A percentile compares a stretch with the other conserved stretches of the same genome.
These are phyloP conservation scores for Endotrypanum monterogeii DNA, from an alignment of 208 protist genomes.

Conservation along the genomic window DNA sequence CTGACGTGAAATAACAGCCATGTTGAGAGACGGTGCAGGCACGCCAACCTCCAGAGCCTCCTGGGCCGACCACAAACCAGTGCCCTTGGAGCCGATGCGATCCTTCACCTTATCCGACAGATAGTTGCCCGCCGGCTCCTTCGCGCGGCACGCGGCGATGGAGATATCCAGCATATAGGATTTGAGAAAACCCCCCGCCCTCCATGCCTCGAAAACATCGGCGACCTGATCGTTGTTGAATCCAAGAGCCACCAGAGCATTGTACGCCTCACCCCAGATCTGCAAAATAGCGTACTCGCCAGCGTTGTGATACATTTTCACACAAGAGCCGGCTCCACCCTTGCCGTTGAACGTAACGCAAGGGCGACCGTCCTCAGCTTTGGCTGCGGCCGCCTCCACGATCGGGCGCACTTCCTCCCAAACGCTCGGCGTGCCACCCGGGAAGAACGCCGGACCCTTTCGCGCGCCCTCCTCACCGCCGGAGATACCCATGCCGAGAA, in stretches of 20 bases:
- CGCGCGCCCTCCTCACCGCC: conserved; percentile 99
- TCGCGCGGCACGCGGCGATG: conserved; percentile 93
- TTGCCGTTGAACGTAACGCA: conserved; percentile 96
- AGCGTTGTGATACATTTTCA: conserved; percentile 99
- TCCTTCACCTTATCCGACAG: conserved; percentile 97
- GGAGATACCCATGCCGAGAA: conserved; percentile 97
- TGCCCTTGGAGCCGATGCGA: conserved; percentile 97
- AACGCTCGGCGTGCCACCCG: conserved; percentile 93
- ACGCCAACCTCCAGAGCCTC: conserved; percentile 93
- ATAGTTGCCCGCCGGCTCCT: conserved; percentile 81
- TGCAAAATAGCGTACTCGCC: conserved; percentile 99
- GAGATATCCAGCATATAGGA: conserved; percentile 99
- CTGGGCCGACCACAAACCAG: conserved; percentile 96
- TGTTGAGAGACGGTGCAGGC: conserved; percentile 91
- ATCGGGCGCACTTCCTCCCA: conserved; percentile 95
- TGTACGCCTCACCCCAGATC: conserved; percentile 96
- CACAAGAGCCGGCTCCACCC: conserved; percentile 97
- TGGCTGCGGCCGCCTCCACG: conserved; percentile 95
- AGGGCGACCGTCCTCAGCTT: conserved; percentile 93
- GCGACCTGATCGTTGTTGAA: conserved; percentile 94
- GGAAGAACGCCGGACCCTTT: conserved; percentile 98
- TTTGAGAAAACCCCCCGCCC: conserved; percentile 90
- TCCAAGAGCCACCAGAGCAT: conserved; percentile 88
- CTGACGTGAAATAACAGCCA: conserved; percentile 93
- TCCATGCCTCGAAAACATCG: conserved; percentile 95